These are phyloP conservation scores for Neurospora sp. DNA, from an alignment of 495 filamentous ascomycete species.

Conservation along the genomic window DNA sequence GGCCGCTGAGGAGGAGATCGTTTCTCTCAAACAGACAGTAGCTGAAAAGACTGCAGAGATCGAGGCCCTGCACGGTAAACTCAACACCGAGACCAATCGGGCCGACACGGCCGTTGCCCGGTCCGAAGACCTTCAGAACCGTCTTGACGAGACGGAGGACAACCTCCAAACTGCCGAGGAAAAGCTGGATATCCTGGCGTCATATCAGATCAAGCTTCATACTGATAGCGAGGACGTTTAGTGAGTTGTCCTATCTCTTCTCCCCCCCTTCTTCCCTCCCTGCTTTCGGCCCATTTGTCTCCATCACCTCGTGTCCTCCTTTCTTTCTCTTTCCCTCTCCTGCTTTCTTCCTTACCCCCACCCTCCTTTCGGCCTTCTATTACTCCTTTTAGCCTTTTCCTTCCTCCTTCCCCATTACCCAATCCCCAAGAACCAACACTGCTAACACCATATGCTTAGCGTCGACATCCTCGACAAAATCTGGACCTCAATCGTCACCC, in stretches of 20 bases:
- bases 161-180: conserved; percentile 12
- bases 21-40: conserved; percentile 18
- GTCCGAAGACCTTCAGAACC: conserved; percentile 17
- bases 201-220: conserved; percentile 19
- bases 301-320: no score
- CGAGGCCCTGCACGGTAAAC: conserved; percentile 18
- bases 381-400: no score
- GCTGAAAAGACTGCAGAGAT: conserved; percentile 22
- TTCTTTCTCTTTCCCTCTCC: no score
- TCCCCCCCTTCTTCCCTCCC: no score
- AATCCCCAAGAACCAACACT: not conserved
- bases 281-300: no score
- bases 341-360: no score
- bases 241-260: conserved; percentile 5
- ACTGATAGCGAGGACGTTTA: conserved; percentile 23
- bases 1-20: conserved; percentile 19
- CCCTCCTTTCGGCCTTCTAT: no score
- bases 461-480: conserved; percentile 29
- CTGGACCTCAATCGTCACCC: conserved; percentile 28
- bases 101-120: conserved; percentile 20
- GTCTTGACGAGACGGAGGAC: conserved; percentile 18
- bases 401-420: not conserved
- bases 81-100: conserved; percentile 15
- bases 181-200: conserved; percentile 19
- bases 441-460: conserved; percentile 4